Evolutionary conservation across 805 yeast genomes (phyloP), one percentile per base, ranked within the genome.

Genomic region (Lipomyces yamadae): DNA sequence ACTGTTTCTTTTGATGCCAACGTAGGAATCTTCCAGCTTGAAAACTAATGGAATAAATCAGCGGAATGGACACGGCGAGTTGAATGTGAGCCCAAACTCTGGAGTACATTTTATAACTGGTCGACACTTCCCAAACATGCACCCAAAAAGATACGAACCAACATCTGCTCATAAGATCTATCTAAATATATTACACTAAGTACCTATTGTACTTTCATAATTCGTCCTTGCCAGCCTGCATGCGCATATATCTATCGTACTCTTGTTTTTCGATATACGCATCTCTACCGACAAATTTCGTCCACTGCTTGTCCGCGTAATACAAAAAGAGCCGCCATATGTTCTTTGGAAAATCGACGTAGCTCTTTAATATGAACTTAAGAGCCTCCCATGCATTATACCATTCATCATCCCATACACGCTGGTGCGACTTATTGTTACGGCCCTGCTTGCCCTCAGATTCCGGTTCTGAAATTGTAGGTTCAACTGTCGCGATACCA

Each of bases 321-420:
- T 82, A 79, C 59, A 92, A 70, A 8, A 78, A 70, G 63, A 85
- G 70, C 48, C 84, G 82, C 78, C 83, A 85, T 0, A 90, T 53
- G 63, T 86, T 84, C 63, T 81, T 80, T 10, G 98, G 98, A 69
- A 94, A 83, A 52, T 87, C 82, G 59, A 82, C 72, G 77, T 94
- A 93, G 58, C 96, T 87, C 33, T 78, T 74, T 63, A 84, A 76
- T 29, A 94, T 85, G 77, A 91, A 92, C 66, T 77, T 78, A 45
- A 90, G 72, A 0, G 95, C 97, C 11, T 79, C 84, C 67, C 77
- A 74, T 8, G 90, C 86, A 34, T 84, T 86, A 13, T 73, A 74
- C 39, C 84, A 72, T 60, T 88, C 92, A 10, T 80, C 74, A 32
- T 79, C 75, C 78, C 88, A 82, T 56, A 33, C 66, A 6, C 60